These are phyloP conservation scores for Fusarium sp. DNA, from an alignment of 2,329 filamentous ascomycete species.

Conservation along the genomic window DNA sequence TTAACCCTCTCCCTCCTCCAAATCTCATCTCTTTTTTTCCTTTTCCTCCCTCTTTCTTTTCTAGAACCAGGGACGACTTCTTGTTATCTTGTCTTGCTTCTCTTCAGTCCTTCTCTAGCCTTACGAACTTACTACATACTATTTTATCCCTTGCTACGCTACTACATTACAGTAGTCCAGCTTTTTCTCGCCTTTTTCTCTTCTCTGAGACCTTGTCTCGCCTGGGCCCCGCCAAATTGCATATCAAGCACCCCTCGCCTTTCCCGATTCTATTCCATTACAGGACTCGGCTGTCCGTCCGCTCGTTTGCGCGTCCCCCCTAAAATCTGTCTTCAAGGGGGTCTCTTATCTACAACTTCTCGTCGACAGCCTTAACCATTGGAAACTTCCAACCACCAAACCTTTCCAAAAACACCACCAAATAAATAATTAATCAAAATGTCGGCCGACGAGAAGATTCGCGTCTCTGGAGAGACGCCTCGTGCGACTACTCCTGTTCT, in stretches of 20 bases:
- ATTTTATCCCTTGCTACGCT: conserved; percentile 37
- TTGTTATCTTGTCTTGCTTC: conserved; percentile 36
- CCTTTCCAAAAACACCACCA: conserved; percentile 47
- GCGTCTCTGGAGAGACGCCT: conserved; percentile 81
- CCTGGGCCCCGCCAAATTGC: conserved; percentile 52
- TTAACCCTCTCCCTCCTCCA: conserved; percentile 18
- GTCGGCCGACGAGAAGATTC: conserved; percentile 79
- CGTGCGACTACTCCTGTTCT: conserved; percentile 74
- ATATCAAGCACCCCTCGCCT: conserved; percentile 50
- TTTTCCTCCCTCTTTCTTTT: conserved; percentile 28
- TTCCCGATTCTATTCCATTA: conserved; percentile 44
- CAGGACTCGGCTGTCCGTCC: conserved; percentile 54
- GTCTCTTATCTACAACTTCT: conserved; percentile 42
- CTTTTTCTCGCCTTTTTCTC: conserved; percentile 49
- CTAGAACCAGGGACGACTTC: conserved; percentile 37
- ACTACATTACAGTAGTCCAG: conserved; percentile 19
- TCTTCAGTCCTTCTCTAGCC: conserved; percentile 40
- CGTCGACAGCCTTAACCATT: conserved; percentile 32
- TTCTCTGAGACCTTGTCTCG: conserved; percentile 42
- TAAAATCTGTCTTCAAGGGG: conserved; percentile 50
- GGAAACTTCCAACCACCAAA: conserved; percentile 17
- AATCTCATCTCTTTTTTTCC: conserved; percentile 2
- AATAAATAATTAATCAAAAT: conserved; percentile 59
- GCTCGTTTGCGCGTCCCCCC: conserved; percentile 55
- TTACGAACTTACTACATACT: not conserved